Base-by-base conservation (phyloP, 2,329 filamentous ascomycete species). In the Ustilaginoidea virens region DNA sequence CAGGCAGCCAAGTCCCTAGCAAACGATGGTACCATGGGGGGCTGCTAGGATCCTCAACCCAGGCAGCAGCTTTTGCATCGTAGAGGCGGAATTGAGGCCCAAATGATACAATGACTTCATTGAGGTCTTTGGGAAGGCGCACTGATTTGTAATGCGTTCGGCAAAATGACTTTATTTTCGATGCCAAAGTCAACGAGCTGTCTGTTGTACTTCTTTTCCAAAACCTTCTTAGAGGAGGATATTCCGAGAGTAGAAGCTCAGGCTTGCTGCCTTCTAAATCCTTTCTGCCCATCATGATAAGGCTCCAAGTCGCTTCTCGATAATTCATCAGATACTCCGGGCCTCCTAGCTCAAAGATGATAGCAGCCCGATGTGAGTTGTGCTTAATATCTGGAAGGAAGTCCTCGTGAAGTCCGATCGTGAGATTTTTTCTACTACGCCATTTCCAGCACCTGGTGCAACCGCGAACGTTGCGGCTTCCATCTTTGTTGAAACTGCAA, bases 311-410 rank as follows among this genome's bases (percentile, higher is more conserved):
- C 10, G 38, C 39, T 5, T 33, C 22, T 0, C 34, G 23, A 6
- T 48, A 55, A 6, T 42, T 34, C 2, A 60, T 45, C 17, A 61
- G 60, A 31, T 57, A 75, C 1, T 46, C 40, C 1, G 53, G 51
- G 0, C 65, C 60, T 28, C 58, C 30, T 46, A 70, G 15, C 47
- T 51, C 16, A n/a, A 55, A 52, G 12, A 75, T 61, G 0, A 75
- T 63, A 0, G 56, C 66, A 3, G 39, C 50, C 2, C 37, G 36
- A 1, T 38, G 36, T 0, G 32, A 20, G 4, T 36, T 31, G 1
- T 31, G n/a, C n/a, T n/a, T n/a, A n/a, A n/a, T 10, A 14, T 42
- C 45, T 1, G 42, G 45, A 5, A 47, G 39, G 10, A 41, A 43
- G 5, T 39, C 39, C 21, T 47, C 44, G 14, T 47, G 42, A 2